A percentile compares a stretch with the other conserved stretches of the same genome.
phyloP scores from a whole-genome alignment of 2,329 filamentous ascomycete genomes.

The Aspergillus sp. region DNA sequence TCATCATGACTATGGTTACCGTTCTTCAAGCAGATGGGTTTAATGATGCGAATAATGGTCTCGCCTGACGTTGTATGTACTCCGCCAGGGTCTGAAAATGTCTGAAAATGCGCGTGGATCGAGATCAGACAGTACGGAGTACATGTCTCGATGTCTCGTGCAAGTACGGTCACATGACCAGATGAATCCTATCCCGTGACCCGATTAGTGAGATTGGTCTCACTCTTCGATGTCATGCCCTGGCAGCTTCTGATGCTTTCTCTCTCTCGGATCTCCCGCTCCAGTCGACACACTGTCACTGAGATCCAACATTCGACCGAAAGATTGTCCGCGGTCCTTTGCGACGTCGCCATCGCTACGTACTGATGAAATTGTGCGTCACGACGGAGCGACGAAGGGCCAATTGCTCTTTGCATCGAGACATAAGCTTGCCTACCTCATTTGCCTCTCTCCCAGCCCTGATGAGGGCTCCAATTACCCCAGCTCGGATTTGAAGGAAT shows the following conservation, averaged over 20 bases:
- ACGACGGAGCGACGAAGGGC: not conserved
- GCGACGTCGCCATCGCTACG: not conserved
- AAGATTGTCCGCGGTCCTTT: not conserved
- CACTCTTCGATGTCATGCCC: not conserved
- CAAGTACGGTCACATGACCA: not conserved
- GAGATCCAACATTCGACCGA: not conserved
- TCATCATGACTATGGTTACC: not conserved
- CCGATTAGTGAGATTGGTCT: not conserved
- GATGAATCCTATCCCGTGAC: not conserved
- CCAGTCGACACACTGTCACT: not conserved
- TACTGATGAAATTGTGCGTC: not conserved
- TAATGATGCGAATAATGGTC: not conserved
- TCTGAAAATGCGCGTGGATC: not conserved
- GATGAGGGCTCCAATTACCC: slow-evolving; percentile 6
- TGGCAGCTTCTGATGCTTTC: not conserved
- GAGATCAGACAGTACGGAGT: not conserved
- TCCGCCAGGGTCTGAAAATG: not conserved
- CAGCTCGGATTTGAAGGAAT: not conserved
- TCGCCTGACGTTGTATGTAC: not conserved
- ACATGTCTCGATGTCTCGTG: not conserved
- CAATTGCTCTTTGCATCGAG: not conserved
- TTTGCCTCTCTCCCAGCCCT: not conserved
- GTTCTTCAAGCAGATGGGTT: not conserved
- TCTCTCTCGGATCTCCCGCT: not conserved
- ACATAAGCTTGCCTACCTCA: not conserved